Conservation (phyloP, 2,329 filamentous ascomycete genomes). For the Phaeoacremonium minimum region DNA sequence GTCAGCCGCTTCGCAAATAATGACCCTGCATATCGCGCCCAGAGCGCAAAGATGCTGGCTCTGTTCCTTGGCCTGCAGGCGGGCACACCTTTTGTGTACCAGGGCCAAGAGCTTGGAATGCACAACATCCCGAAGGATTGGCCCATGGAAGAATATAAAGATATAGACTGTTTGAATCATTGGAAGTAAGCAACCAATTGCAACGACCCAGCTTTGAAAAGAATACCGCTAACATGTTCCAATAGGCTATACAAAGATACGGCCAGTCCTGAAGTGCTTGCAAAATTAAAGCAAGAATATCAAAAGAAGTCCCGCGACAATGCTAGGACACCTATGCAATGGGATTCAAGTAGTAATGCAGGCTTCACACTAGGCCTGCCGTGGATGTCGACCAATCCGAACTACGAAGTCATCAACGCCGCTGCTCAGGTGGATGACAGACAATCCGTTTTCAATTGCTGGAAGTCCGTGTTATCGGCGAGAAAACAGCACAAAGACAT, state of each 20-base stretch:
- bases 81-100: constrained; percentile 65
- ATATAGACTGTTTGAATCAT: constrained; percentile 55
- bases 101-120: constrained; percentile 67
- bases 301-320: constrained; percentile 64
- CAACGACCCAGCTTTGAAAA: constrained; percentile 2
- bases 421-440: constrained; percentile 42
- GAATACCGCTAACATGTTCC: background rate
- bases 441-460: constrained; percentile 56
- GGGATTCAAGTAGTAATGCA: constrained; percentile 54
- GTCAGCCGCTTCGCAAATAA: constrained; percentile 51
- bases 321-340: constrained; percentile 68
- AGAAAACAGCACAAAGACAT: constrained; percentile 58
- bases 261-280: constrained; percentile 19
- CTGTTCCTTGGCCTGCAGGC: constrained; percentile 52
- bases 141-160: constrained; percentile 63
- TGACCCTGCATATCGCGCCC: constrained; percentile 39
- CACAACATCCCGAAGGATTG: constrained; percentile 57
- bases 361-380: constrained; percentile 57
- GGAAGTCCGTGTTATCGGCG: constrained; percentile 51
- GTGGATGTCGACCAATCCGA: constrained; percentile 69
- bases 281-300: constrained; percentile 37
- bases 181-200: constrained; percentile 37
- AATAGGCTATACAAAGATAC: background rate
- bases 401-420: constrained; percentile 51
- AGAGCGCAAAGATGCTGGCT: constrained; percentile 56